phyloP scores from a whole-genome alignment of 2,329 filamentous ascomycete species.

The Paraphaeosphaeria sporulosa region DNA sequence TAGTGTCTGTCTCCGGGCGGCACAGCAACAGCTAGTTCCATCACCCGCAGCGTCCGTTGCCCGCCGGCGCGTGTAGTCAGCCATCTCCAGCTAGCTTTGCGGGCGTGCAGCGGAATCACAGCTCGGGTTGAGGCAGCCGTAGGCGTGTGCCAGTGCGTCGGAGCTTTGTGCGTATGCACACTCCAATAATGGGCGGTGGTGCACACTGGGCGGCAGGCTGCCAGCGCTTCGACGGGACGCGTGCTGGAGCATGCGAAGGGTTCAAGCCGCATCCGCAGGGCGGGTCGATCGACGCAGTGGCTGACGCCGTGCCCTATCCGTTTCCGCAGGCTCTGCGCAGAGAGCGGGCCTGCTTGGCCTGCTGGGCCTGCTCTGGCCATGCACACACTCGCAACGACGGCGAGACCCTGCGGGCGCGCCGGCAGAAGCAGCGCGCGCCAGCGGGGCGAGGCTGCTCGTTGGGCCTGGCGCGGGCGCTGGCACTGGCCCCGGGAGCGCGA shows the following conservation, averaged over 20 bases:
- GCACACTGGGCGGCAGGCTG: conserved; percentile 8
- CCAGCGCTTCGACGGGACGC: conserved; percentile 20
- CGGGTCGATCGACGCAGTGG: conserved; percentile 41
- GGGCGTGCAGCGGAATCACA: conserved; percentile 17
- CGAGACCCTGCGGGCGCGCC: conserved; percentile 10
- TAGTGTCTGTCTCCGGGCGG: conserved; percentile 21
- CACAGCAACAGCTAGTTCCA: conserved; percentile 29
- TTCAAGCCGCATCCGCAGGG: conserved; percentile 42
- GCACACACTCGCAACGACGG: background rate
- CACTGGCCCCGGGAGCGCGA: conserved; percentile 30
- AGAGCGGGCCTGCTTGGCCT: background rate
- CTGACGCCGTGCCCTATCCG: conserved; percentile 17
- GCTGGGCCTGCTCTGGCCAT: background rate
- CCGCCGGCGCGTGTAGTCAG: conserved; percentile 32
- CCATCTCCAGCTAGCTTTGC: conserved; percentile 7
- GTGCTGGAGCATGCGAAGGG: conserved; percentile 18
- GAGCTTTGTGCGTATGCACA: background rate
- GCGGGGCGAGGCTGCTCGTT: conserved; percentile 4
- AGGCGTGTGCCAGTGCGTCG: conserved; percentile 5
- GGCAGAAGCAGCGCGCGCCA: conserved; percentile 4
- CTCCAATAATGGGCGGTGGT: background rate
- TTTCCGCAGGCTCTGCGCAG: conserved; percentile 1
- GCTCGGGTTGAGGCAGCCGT: conserved; percentile 16
- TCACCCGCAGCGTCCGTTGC: conserved; percentile 30
- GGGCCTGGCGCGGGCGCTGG: background rate